Evolutionary conservation across 257 asterid species (phyloP).

Genomic region (Ilex aquifolium): DNA sequence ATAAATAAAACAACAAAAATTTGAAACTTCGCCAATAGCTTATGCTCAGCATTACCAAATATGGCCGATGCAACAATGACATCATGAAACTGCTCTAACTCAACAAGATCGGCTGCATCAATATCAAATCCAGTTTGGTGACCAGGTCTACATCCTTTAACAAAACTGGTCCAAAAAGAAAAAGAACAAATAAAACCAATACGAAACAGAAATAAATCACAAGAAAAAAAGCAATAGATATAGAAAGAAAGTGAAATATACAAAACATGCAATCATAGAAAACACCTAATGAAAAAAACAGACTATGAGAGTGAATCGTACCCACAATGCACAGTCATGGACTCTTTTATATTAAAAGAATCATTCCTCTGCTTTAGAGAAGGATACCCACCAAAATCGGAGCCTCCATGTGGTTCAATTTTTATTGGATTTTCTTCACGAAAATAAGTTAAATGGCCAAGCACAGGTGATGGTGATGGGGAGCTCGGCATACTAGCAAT

Average conservation of each 20-base stretch:
- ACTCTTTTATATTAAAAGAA: slow-evolving; percentile 57
- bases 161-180: slow-evolving; percentile 46
- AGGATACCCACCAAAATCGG: slow-evolving; percentile 97
- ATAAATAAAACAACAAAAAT: slow-evolving; percentile 7
- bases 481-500: slow-evolving; percentile 66
- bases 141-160: slow-evolving; percentile 91
- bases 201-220: slow-evolving; percentile 7
- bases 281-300: neutral
- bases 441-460: slow-evolving; percentile 63
- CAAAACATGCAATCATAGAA: neutral
- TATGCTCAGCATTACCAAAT: slow-evolving; percentile 60
- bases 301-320: slow-evolving; percentile 31
- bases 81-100: slow-evolving; percentile 67
- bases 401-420: slow-evolving; percentile 69
- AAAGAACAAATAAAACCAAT: slow-evolving; percentile 4
- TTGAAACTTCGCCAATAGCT: slow-evolving; percentile 15
- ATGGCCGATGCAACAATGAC: slow-evolving; percentile 96
- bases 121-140: slow-evolving; percentile 76
- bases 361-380: slow-evolving; percentile 65
- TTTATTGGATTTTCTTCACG: slow-evolving; percentile 50
- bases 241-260: neutral
- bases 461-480: slow-evolving; percentile 64
- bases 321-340: slow-evolving; percentile 98
- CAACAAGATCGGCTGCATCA: slow-evolving; percentile 63
- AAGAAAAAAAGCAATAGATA: slow-evolving; percentile 4